Evolutionary conservation across 139 green algal species (phyloP), one percentile per base, ranked within the genome.

Genomic region (Tetradesmus obliquus): DNA sequence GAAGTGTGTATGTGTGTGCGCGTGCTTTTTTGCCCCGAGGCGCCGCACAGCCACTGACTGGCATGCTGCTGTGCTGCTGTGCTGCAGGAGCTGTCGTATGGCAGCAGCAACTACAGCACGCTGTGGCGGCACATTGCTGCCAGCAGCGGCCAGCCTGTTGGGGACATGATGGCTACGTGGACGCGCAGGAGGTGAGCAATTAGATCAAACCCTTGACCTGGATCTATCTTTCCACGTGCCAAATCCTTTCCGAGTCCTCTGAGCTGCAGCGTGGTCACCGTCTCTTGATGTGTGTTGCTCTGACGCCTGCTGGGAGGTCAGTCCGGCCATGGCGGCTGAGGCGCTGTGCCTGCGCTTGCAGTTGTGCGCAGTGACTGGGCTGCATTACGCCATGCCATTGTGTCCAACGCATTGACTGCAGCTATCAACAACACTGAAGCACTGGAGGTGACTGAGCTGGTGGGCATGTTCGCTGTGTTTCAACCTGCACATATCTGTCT

Each of bases 161-260:
- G 69, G 6, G 24, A 74, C 19, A 91, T 88, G 88, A 94, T 94
- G 92, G 13, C 15, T 24, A 88, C 45, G 0, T 94, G 92, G 92
- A 94, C 87, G 53, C 55, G 69, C 9, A 58, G 87, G 22, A 91
- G 72, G 87, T 79, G 66, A 45, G 45, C 45, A 74, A 7, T 7
- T 45, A 45, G 32, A 45, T 45, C 32, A 45, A 45, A 45, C 32
- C 32, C 32, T 45, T 45, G 32, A 45, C 32, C 32, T 45, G 32
- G 32, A 45, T 45, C 32, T 45, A 45, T 45, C 32, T 45, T 45
- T 45, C 32, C 32, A 45, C 32, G 32, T 45, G 32, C 32, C 32
- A 45, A 45, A 45, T 45, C 32, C 32, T 45, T 45, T 45, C 32
- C 32, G 32, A 45, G 32, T 45, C 32, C 32, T 45, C 9, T 71